Base-by-base conservation (phyloP, 1,284 basidiomycete genomes). In the Fereydounia khargensis region DNA sequence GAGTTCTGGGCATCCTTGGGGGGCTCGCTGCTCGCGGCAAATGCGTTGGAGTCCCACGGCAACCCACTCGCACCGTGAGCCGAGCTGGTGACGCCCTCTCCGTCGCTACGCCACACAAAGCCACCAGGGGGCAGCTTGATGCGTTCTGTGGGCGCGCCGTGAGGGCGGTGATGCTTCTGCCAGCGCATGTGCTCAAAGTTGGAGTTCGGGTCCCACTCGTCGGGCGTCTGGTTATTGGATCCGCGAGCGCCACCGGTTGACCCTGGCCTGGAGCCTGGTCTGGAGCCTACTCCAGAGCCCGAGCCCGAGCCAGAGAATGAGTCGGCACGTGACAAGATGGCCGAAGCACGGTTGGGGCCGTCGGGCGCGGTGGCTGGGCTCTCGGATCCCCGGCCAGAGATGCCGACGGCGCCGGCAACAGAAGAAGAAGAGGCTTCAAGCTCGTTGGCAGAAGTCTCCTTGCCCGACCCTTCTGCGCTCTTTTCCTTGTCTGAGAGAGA, bases 21-120 rank as follows among this genome's bases (percentile, higher is more conserved):
- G 18, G 31, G 45, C 32, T 57, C 58, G 16, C 42, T 37, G 22
- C 41, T 53, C 7, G 58, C 53, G 21, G 58, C 52, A 33, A 57
- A 61, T 16, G 58, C 49, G 17, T 44, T 37, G 1, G 53, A 28
- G 27, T 56, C 58, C 58, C 58, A 61, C 1, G 58, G 52, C 41
- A 61, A 24, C 8, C 35, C 27, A 8, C 46, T 53, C 13, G 52
- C 38, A 8, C 31, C 40, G 16, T 41, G 43, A 3, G 41, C 36
- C n/a, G 46, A 11, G 32, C 49, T 49, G 2, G 53, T 41, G 23
- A 56, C 45, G 2, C 48, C 58, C 1, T 50, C 49, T n/a, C 54
- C 50, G 7, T 62, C 54, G 39, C 59, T 57, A 9, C 60, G 44
- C 66, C 64, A 67, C 7, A 65, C 52, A 17, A 69, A 67, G 3